Evolutionary conservation across 2,329 filamentous ascomycete genomes (phyloP).

Genomic region (Tothia fuscella): DNA sequence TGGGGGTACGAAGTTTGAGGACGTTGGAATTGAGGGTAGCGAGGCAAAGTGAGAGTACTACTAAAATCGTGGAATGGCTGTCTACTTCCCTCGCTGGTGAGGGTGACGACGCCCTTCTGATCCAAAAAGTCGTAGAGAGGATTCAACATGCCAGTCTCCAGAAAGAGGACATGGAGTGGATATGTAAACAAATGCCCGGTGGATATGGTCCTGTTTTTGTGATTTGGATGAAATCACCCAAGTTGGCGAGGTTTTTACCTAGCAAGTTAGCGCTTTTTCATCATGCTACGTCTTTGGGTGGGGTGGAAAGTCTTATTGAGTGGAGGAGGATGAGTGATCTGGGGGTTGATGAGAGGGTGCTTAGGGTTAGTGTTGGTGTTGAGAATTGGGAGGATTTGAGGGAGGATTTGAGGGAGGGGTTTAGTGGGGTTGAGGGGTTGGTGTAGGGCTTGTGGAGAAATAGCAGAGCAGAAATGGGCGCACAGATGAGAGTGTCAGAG

Average conservation of each 20-base stretch:
- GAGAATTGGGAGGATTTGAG: constrained; percentile 78
- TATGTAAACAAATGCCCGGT: constrained; percentile 77
- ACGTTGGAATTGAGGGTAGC: constrained; percentile 75
- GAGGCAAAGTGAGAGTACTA: constrained; percentile 62
- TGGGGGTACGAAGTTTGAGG: constrained; percentile 73
- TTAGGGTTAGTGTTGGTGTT: constrained; percentile 76
- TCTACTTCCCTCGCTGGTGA: constrained; percentile 24
- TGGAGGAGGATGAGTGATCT: constrained; percentile 85
- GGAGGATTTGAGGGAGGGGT: constrained; percentile 58
- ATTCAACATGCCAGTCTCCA: constrained; percentile 76
- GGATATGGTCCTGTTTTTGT: constrained; percentile 86
- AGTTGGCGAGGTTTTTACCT: constrained; percentile 56
- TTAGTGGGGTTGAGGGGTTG: constrained; percentile 28
- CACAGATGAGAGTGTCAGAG: no score
- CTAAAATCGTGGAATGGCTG: constrained; percentile 61
- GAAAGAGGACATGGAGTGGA: constrained; percentile 50
- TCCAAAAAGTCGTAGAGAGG: constrained; percentile 44
- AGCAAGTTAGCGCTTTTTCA: constrained; percentile 75
- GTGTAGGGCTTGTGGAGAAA: no score
- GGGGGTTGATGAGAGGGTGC: constrained; percentile 55
- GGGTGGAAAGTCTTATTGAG: constrained; percentile 92
- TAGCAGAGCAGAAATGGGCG: no score
- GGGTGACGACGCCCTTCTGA: constrained; percentile 24
- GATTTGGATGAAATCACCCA: constrained; percentile 50
- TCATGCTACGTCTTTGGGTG: constrained; percentile 87